A percentile compares a stretch with the other conserved stretches of the same genome.
Conservation (phyloP, 371 early-diverging fungal species). For the Mortierella sp. region DNA sequence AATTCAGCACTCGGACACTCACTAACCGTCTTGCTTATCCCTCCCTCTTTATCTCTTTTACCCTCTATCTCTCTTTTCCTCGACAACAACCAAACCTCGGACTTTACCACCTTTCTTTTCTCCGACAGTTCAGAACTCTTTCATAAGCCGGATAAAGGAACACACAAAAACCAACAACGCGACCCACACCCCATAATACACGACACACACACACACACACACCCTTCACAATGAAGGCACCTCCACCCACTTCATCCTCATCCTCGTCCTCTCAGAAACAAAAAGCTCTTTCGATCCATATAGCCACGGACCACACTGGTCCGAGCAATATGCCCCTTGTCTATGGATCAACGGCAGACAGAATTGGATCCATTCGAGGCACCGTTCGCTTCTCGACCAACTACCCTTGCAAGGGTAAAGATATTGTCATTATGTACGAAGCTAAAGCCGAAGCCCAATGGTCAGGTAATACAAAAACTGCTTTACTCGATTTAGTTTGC, state of each 20-base stretch:
- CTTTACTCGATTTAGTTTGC: neutral
- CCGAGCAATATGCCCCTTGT: constrained; percentile 51
- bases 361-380: constrained; percentile 40
- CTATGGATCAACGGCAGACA: constrained; percentile 50
- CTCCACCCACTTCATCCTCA: constrained; percentile 4
- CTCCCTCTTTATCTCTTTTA: too few relatives aligned
- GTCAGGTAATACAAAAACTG: constrained; percentile 36
- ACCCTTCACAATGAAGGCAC: constrained; percentile 11
- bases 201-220: neutral
- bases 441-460: constrained; percentile 51
- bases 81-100: neutral
- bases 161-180: neutral
- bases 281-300: constrained; percentile 42
- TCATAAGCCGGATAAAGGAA: constrained; percentile 4
- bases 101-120: neutral
- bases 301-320: constrained; percentile 42
- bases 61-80: too few relatives aligned
- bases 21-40: too few relatives aligned
- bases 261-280: constrained; percentile 14
- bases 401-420: constrained; percentile 46
- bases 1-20: too few relatives aligned
- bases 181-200: neutral
- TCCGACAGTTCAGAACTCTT: neutral
- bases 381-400: constrained; percentile 39
- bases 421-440: constrained; percentile 51